Evolutionary conservation across 2,329 filamentous ascomycete species (phyloP).

Genomic region (Parascedosporium putredinis): DNA sequence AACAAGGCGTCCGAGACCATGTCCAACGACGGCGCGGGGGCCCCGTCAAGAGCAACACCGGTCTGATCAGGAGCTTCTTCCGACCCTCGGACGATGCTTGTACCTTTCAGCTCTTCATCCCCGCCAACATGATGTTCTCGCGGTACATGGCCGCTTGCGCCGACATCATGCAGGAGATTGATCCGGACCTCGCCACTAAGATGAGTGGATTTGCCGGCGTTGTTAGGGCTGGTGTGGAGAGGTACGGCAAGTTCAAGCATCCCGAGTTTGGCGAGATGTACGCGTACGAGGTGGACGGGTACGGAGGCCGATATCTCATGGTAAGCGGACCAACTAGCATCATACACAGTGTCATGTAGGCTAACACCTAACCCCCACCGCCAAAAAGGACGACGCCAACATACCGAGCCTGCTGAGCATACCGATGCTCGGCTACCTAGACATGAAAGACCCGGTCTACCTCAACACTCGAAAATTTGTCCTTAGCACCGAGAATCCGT

Average conservation of each 20-base stretch:
- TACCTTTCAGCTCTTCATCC: conserved; percentile 76
- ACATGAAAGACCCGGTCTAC: conserved; percentile 54
- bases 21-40: conserved; percentile 65
- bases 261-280: conserved; percentile 55
- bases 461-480: conserved; percentile 69
- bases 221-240: conserved; percentile 56
- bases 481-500: conserved; percentile 60
- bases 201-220: conserved; percentile 47
- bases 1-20: conserved; percentile 72
- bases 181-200: conserved; percentile 39
- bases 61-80: conserved; percentile 78
- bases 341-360: too few relatives aligned
- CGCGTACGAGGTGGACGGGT: conserved; percentile 61
- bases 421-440: conserved; percentile 45
- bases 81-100: conserved; percentile 85
- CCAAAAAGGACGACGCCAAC: conserved; percentile 45
- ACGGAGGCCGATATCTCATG: conserved; percentile 50
- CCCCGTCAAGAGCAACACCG: conserved; percentile 70
- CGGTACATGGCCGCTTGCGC: conserved; percentile 44
- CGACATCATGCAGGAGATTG: conserved; percentile 32
- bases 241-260: conserved; percentile 56
- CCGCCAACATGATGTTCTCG: conserved; percentile 77
- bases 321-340: conserved; percentile 17
- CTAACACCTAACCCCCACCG: not conserved
- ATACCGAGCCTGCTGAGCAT: conserved; percentile 51